Base-by-base conservation (phyloP, 1,284 basidiomycete species). In the Vanrija pseudolonga region DNA sequence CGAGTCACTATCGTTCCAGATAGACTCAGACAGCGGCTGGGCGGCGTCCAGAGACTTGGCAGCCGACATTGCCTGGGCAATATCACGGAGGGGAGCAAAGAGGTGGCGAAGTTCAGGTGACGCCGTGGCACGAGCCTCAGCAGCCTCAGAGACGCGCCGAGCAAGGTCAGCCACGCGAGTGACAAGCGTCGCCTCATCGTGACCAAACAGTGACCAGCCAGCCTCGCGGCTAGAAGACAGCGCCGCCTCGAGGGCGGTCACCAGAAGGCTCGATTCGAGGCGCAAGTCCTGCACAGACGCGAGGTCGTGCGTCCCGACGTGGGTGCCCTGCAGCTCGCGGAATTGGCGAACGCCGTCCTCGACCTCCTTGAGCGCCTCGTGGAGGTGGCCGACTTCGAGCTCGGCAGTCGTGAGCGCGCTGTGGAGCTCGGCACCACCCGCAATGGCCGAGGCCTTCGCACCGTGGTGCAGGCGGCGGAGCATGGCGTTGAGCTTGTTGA, bases 71-170 rank as follows among this genome's bases (percentile, higher is more conserved):
- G 52, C 2, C 6, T 19, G 57, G 6, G 85, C 72, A 82, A 85
- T 84, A 17, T 74, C 60, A 19, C 72, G 59, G n/a, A 83, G 67
- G 0, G 84, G 81, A 1, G 59, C 46, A 48, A 84, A 75, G 49
- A 86, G 78, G 58, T 83, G 78, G 14, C 67, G 63, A 11, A 84
- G 64, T 19, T 76, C 73, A n/a, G 80, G 77, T 9, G 80, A 51
- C 1, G 48, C 53, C 17, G 44, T 12, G 18, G 53, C 53, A 22
- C 62, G 57, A 1, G 32, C 37, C n/a, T 46, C 23, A 36, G 40
- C 44, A 1, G 50, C 50, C 6, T 41, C 23, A 24, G 37, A 22
- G 23, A 57, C 32, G 18, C 56, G 51, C 17, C 26, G 8, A 41
- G 56, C 50, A 12, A 63, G 50, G 38, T 44, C 46, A 24, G 38